phyloP scores from a whole-genome alignment of 176 grass and related monocot species.

The Juncus effusus region DNA sequence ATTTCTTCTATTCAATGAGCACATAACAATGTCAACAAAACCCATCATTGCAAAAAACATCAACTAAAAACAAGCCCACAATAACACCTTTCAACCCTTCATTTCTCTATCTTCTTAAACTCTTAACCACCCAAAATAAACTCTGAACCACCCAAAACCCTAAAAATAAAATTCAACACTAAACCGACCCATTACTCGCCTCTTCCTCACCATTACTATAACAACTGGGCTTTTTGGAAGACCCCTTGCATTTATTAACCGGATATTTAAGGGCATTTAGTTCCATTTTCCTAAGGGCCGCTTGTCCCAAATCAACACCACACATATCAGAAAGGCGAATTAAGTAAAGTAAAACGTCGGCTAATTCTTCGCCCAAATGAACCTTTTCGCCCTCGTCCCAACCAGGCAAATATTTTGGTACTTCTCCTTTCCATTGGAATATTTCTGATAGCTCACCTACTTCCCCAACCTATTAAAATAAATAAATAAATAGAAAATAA shows the following conservation, averaged over 20 bases:
- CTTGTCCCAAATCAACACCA: conserved; percentile 63
- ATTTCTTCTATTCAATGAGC: conserved; percentile 10
- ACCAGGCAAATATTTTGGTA: conserved; percentile 73
- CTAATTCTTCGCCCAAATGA: conserved; percentile 86
- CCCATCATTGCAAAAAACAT: not conserved
- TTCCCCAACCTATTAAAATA: conserved; percentile 65
- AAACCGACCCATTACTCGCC: conserved; percentile 4
- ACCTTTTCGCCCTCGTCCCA: conserved; percentile 70
- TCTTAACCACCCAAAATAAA: not conserved
- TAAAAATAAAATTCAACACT: not conserved
- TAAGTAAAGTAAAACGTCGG: conserved; percentile 85
- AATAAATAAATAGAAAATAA: too few relatives aligned
- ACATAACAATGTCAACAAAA: conserved; percentile 13
- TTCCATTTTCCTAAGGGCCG: conserved; percentile 66
- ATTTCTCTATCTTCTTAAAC: not conserved
- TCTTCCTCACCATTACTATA: conserved; percentile 18
- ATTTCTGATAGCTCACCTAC: conserved; percentile 90
- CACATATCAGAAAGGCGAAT: conserved; percentile 83
- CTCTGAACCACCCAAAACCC: not conserved
- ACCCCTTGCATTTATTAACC: conserved; percentile 59
- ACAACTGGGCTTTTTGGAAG: conserved; percentile 60
- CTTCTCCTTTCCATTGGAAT: conserved; percentile 96
- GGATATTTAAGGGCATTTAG: conserved; percentile 84
- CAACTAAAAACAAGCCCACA: not conserved
- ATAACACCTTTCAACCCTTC: conserved; percentile 7